These are phyloP conservation scores for Raddia distichophylla DNA, from an alignment of 176 grass and related monocot species.

Conservation along the genomic window DNA sequence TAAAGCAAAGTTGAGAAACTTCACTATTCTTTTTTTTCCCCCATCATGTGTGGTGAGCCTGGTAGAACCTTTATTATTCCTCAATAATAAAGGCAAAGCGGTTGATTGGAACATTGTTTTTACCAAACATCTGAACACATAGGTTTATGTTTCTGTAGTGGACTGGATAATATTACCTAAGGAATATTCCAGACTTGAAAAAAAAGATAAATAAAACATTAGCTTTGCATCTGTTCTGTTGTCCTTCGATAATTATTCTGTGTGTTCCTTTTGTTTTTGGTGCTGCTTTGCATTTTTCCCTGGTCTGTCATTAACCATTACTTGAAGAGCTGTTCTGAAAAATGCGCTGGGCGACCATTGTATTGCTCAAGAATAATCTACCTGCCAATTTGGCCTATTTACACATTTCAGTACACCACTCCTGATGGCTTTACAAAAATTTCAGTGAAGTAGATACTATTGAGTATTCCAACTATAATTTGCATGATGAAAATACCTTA, in stretches of 20 bases:
- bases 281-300: slow-evolving; percentile 1
- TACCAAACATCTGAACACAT: not conserved
- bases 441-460: not conserved
- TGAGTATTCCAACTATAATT: not conserved
- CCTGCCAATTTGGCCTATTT: not conserved
- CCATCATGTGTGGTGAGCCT: slow-evolving; percentile 11
- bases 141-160: slow-evolving; percentile 34
- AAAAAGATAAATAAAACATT: slow-evolving; percentile 9
- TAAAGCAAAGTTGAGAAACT: not conserved
- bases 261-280: slow-evolving; percentile 21
- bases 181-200: slow-evolving; percentile 21
- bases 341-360: not conserved
- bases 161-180: slow-evolving; percentile 5
- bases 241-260: not conserved
- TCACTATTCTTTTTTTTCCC: not conserved
- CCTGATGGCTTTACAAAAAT: not conserved
- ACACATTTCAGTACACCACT: not conserved
- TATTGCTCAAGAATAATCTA: not conserved
- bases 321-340: not conserved
- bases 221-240: slow-evolving; percentile 30
- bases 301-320: not conserved
- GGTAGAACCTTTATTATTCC: not conserved
- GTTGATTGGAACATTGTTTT: not conserved
- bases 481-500: not conserved
- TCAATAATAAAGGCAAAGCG: not conserved